Evolutionary conservation across 2,329 filamentous ascomycete genomes (phyloP).

Genomic region (Pseudogymnoascus sp.): DNA sequence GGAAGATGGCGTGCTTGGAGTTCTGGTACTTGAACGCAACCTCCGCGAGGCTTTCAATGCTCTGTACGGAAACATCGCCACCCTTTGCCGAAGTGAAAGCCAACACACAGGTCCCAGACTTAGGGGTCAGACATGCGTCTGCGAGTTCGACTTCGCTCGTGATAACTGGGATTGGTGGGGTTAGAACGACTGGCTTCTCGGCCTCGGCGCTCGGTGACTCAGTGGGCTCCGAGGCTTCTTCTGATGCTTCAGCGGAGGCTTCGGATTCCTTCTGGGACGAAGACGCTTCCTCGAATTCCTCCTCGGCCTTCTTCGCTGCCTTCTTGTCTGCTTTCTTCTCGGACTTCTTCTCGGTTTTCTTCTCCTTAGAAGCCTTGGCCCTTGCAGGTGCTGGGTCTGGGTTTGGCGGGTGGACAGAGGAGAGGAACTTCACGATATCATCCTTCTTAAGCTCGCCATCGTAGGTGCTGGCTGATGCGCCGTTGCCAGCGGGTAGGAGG

Average conservation of each 20-base stretch:
- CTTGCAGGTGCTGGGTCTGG: slow-evolving; percentile 54
- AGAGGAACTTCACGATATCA: slow-evolving; percentile 72
- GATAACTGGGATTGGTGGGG: slow-evolving; percentile 59
- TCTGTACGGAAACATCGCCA: slow-evolving; percentile 36
- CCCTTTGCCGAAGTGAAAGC: slow-evolving; percentile 52
- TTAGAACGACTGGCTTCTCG: slow-evolving; percentile 33
- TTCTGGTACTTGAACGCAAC: slow-evolving; percentile 67
- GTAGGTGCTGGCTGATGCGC: slow-evolving; percentile 62
- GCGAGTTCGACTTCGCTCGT: slow-evolving; percentile 54
- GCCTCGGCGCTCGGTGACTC: slow-evolving; percentile 36
- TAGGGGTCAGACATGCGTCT: slow-evolving; percentile 62
- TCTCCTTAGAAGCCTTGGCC: slow-evolving; percentile 37
- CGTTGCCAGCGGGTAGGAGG: slow-evolving; percentile 60
- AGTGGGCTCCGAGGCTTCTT: slow-evolving; percentile 39
- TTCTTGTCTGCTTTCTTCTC: slow-evolving; percentile 15
- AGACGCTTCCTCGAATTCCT: slow-evolving; percentile 41
- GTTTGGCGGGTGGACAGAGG: slow-evolving; percentile 70
- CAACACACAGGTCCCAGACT: slow-evolving; percentile 76
- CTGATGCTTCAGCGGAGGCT: slow-evolving; percentile 39
- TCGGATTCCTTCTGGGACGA: slow-evolving; percentile 42
- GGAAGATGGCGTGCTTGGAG: slow-evolving; percentile 63
- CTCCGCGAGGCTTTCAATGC: slow-evolving; percentile 57
- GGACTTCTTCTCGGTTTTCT: slow-evolving; percentile 33
- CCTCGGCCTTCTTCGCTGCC: slow-evolving; percentile 36
- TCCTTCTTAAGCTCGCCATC: slow-evolving; percentile 80